Base-by-base conservation (phyloP, 2,329 filamentous ascomycete genomes). In the Colletotrichum spinosum region DNA sequence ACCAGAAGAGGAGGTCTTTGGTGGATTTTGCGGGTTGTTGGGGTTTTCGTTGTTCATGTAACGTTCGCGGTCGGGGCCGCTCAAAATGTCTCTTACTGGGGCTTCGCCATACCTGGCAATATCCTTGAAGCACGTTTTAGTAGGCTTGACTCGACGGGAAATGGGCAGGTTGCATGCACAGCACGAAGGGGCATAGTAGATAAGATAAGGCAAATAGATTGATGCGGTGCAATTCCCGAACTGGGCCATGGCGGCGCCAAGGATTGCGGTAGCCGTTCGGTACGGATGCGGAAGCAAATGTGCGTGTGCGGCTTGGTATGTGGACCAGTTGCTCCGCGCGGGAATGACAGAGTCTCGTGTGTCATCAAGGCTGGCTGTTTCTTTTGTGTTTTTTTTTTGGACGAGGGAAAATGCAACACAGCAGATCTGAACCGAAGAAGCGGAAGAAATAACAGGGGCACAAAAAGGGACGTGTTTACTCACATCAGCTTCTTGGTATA, bases 401-500 rank as follows among this genome's bases (percentile, higher is more conserved):
- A 25, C 25, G 25, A 35, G 56, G 51, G 56, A 55, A 42, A 48
- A 67, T 70, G 67, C 71, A 68, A 70, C 70, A 73, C 65, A 56
- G 68, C 70, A 67, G 69, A 61, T 69, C 55, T 67, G 67, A 62
- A 63, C 63, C 60, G 63, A 51, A 50, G 42, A 59, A 41, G 37
- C 60, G 64, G 54, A 69, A 69, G 50, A 60, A 58, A 69, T 66
- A 71, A 69, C 71, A 68, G 42, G 38, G 35, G 13, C 15, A 44
- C 41, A 54, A 64, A 25, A n/a, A 35, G 49, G 44, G 55, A 55
- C 60, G 55, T 51, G 37, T 70, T 68, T 68, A 85, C 89, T 82
- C 77, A 92, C 90, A 81, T 92, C 88, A 70, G 86, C 86, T 75
- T 96, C 93, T 78, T 98, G 96, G 75, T 96, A 98, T 68, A 97